phyloP scores from a whole-genome alignment of 306 rosid species.

The Citrullus colocynthis region DNA sequence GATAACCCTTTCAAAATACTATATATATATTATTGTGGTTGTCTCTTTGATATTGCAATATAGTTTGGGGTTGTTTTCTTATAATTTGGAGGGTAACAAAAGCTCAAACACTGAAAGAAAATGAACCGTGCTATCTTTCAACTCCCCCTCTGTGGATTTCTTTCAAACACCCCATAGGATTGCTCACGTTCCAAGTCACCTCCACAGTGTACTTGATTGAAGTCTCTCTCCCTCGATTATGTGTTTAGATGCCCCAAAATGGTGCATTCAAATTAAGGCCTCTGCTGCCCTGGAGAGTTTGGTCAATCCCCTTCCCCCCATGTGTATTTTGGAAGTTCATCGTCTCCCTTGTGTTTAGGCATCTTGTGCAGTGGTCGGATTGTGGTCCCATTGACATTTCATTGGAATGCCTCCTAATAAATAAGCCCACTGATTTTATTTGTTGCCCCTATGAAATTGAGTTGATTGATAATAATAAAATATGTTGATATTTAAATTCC shows the following conservation, averaged over 20 bases:
- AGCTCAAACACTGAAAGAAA: background rate
- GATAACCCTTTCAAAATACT: background rate
- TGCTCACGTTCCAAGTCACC: background rate
- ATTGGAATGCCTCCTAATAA: background rate
- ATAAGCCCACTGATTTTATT: background rate
- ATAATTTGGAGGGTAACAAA: background rate
- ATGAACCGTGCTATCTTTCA: background rate
- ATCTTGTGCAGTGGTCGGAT: background rate
- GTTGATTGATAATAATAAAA: background rate
- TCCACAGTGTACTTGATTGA: background rate
- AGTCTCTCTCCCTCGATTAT: background rate
- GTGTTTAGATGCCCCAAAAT: background rate
- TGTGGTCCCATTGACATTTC: background rate
- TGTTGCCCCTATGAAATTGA: background rate
- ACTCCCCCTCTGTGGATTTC: background rate
- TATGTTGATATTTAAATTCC: background rate
- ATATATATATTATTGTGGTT: background rate
- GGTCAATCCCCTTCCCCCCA: background rate
- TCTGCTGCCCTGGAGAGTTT: background rate
- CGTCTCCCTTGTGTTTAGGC: background rate
- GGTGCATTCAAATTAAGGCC: background rate
- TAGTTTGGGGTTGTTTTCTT: background rate
- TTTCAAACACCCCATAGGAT: background rate
- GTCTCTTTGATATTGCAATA: background rate
- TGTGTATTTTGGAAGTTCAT: background rate